Percentiles rank a stretch among this genome's conserved stretches.
Conservation (phyloP, 352 stramenopile genomes). For the Pythium myriotylum region DNA sequence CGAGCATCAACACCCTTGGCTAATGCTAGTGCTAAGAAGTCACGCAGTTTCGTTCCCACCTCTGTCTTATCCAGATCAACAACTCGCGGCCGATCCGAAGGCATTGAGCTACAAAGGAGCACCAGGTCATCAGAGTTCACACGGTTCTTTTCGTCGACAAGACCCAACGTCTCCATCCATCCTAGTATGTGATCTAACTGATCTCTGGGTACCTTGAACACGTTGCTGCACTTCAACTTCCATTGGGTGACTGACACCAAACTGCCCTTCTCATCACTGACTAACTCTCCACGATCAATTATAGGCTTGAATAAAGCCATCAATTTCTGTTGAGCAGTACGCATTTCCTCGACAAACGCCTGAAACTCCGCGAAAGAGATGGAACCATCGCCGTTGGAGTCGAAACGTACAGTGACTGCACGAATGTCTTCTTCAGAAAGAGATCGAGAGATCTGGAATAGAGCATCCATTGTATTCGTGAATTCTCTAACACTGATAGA, state of each 20-base stretch:
- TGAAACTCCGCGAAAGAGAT: constrained; percentile 70
- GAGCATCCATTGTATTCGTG: constrained; percentile 44
- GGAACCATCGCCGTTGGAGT: constrained; percentile 55
- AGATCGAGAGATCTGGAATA: constrained; percentile 40
- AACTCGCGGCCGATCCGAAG: neutral
- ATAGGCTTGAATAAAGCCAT: constrained; percentile 15
- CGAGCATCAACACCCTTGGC: constrained; percentile 48
- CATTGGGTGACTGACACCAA: constrained; percentile 31
- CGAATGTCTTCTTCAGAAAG: constrained; percentile 42
- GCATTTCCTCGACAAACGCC: constrained; percentile 48
- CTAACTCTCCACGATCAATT: neutral
- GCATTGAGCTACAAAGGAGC: constrained; percentile 21
- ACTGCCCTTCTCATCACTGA: neutral
- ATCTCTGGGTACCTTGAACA: constrained; percentile 32
- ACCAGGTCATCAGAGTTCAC: constrained; percentile 37
- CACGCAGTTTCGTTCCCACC: constrained; percentile 23
- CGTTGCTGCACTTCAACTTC: constrained; percentile 33
- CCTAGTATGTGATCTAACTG: constrained; percentile 20
- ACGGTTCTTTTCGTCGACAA: constrained; percentile 30
- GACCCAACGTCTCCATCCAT: constrained; percentile 26
- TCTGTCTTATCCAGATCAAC: constrained; percentile 6
- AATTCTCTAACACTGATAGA: constrained; percentile 63
- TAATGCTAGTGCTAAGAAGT: constrained; percentile 41
- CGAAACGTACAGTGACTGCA: constrained; percentile 49
- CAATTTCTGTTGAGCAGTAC: constrained; percentile 17